Evolutionary conservation across 2,329 filamentous ascomycete genomes (phyloP), one percentile per base, ranked within the genome.

Genomic region (Immersiporthe knoxdaviesiana): DNA sequence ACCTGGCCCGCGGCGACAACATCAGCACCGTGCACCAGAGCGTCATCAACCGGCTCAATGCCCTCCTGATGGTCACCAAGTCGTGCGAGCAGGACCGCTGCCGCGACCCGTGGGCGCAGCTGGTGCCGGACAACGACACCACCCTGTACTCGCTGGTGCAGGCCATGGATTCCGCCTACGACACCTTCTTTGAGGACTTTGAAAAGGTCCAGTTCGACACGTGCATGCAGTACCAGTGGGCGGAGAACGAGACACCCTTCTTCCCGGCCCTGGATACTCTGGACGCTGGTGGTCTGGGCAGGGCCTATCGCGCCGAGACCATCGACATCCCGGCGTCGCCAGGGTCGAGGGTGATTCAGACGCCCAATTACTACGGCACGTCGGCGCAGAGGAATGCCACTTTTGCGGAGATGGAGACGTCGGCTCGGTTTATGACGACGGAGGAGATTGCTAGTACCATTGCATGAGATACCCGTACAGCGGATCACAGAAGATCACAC

Each of bases 61-160:
- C 87, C 2, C 79, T 91, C 1, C 80, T 90, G 61, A 78, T 90
- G 70, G 85, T 89, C 1, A 79, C 88, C 32, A 90, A 90, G 78
- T 85, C 85, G 4, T 90, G 88, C 77, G 84, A 85, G 74, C 85
- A 82, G 11, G 72, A 79, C 12, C 80, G 81, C 0, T 90, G 88
- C 73, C 78, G 82, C 4, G 77, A 83, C 32, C 88, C 88, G 0
- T 90, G 88, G 88, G 78, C 78, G 18, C 80, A 81, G 1, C 77
- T 90, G 2, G 87, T 90, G 72, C 87, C 87, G 0, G 77, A 77
- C n/a, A 64, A 67, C 24, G 59, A 24, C n/a, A 63, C 60, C 16
- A 61, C 32, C 18, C 47, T 75, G 32, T 65, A 65, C 18, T 72
- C 71, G 30, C 69, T 75, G 8, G 67, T 68, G 54, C 71, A 74